phyloP scores from a whole-genome alignment of 2,329 filamentous ascomycete genomes.

The Endoconidiophora laricicola region DNA sequence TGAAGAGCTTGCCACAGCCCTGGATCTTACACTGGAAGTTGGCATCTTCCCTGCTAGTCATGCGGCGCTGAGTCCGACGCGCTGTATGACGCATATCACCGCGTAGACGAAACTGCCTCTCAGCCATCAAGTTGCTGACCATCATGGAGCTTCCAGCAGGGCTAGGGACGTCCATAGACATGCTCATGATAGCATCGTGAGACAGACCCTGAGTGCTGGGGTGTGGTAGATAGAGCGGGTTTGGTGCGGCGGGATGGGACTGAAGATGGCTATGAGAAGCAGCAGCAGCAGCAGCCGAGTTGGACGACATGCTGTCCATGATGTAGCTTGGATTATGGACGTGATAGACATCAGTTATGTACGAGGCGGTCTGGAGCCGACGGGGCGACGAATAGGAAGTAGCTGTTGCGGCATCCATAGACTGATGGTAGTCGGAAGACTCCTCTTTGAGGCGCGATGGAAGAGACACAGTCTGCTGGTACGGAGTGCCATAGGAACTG shows the following conservation, averaged over 20 bases:
- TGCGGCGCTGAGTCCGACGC: slow-evolving; percentile 29
- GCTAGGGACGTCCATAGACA: background rate
- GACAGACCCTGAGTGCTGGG: background rate
- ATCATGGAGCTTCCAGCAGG: slow-evolving; percentile 14
- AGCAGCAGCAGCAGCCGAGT: background rate
- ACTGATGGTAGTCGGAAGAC: slow-evolving; percentile 21
- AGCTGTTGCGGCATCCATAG: slow-evolving; percentile 10
- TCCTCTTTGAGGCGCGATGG: slow-evolving; percentile 26
- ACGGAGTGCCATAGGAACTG: slow-evolving; percentile 8
- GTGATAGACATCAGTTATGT: slow-evolving; percentile 10
- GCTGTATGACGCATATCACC: slow-evolving; percentile 14
- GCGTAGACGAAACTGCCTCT: slow-evolving; percentile 9
- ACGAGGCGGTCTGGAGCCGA: slow-evolving; percentile 19
- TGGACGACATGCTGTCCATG: background rate
- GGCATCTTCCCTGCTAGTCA: slow-evolving; percentile 51
- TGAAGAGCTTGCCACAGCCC: slow-evolving; percentile 63
- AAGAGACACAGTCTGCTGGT: slow-evolving; percentile 9
- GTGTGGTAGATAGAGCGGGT: slow-evolving; percentile 11
- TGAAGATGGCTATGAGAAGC: slow-evolving; percentile 4
- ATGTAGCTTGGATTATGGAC: slow-evolving; percentile 15
- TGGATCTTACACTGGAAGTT: slow-evolving; percentile 52
- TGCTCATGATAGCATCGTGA: slow-evolving; percentile 1
- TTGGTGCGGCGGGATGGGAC: slow-evolving; percentile 5
- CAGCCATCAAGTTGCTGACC: background rate
- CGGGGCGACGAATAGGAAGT: slow-evolving; percentile 24